Evolutionary conservation across 306 rosid species (phyloP), one percentile per base, ranked within the genome.

Genomic region (Lathyrus oleraceus): DNA sequence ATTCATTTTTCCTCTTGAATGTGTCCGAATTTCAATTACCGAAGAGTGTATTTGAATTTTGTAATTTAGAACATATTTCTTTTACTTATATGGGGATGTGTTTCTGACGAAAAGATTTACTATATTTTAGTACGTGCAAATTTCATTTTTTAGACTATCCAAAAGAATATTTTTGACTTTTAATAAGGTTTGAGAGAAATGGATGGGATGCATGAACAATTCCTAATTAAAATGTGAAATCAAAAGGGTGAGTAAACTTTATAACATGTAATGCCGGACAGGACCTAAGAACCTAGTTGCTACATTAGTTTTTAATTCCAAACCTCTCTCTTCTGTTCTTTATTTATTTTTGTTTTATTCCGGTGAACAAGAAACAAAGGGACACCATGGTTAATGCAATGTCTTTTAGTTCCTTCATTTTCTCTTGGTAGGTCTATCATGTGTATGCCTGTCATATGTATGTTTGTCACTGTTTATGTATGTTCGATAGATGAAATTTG

Each of bases 401-500:
- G 76, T 76, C 62, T 47, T 39, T 42, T 42, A 19, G 10, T 35
- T 23, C 70, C 35, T 36, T 32, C 70, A 36, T 30, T 72, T 13
- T 52, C 43, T 71, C 61, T 54, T 12, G 75, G 72, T 76, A 71
- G 75, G 59, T 70, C 56, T 75, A 36, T 40, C 36, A 66, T 74
- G 48, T 74, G 48, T 30, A 30, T 30, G 36, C 5, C 8, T 30
- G 36, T 1, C 67, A 66, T 74, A 57, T 69, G 14, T 32, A 32
- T 32, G 38, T 32, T 1, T 32, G 39, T 7, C 67, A 45, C 66
- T 59, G 16, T 53, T 65, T 70, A 65, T 70, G 80, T 70, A 21
- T 60, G 62, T 13, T 70, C 40, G 85, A 69, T 68, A 69, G 85
- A 77, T 78, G 43, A 78, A 53, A 28, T 66, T 66, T 59, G 19